These are phyloP conservation scores for Aureobasidium leucospermi DNA, from an alignment of 2,329 filamentous ascomycete genomes.

Conservation along the genomic window DNA sequence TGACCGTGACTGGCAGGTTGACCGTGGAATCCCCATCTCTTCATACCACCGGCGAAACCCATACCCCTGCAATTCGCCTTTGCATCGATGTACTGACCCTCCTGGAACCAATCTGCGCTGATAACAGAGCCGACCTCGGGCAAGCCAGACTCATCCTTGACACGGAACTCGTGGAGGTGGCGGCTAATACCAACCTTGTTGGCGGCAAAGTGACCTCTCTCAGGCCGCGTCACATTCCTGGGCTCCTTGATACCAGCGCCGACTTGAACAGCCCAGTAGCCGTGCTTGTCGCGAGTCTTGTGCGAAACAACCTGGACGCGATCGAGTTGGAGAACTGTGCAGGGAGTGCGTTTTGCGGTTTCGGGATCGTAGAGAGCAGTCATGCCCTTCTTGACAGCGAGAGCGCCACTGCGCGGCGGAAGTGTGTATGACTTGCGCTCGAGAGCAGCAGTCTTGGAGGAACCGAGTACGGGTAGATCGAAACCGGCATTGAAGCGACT, in stretches of 20 bases:
- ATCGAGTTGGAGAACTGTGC: constrained; percentile 91
- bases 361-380: constrained; percentile 75
- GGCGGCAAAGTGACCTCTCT: constrained; percentile 80
- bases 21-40: constrained; percentile 81
- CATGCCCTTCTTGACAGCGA: constrained; percentile 93
- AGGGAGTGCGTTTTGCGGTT: constrained; percentile 69
- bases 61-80: constrained; percentile 72
- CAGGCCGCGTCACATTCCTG: constrained; percentile 69
- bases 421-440: constrained; percentile 51
- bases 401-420: constrained; percentile 66
- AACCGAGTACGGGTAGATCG: constrained; percentile 45
- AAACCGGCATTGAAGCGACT: constrained; percentile 48
- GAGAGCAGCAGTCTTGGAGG: constrained; percentile 52
- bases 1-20: constrained; percentile 93
- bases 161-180: constrained; percentile 78
- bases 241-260: constrained; percentile 69
- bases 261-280: constrained; percentile 91
- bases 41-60: constrained; percentile 97
- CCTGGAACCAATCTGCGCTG: constrained; percentile 81
- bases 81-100: constrained; percentile 86
- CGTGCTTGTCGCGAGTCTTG: constrained; percentile 73
- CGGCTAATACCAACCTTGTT: constrained; percentile 78
- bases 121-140: constrained; percentile 68
- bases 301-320: constrained; percentile 80
- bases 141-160: constrained; percentile 65